Evolutionary conservation across 106 monocot species (phyloP).

Genomic region (Phalaenopsis aphrodite): DNA sequence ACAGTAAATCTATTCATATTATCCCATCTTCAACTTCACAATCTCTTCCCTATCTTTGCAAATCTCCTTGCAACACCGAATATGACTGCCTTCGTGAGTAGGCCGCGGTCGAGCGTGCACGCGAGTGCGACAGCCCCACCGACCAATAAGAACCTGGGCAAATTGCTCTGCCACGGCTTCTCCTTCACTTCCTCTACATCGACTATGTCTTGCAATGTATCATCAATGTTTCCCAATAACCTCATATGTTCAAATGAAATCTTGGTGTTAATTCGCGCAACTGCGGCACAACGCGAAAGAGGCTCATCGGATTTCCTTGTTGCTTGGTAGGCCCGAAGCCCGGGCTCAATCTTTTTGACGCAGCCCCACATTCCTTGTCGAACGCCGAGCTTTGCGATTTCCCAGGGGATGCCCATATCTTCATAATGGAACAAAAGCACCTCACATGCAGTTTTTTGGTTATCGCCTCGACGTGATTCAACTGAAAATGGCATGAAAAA

Average conservation of each 20-base stretch:
- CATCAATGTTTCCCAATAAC: slow-evolving; percentile 20
- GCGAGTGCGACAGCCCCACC: slow-evolving; percentile 75
- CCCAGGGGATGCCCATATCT: slow-evolving; percentile 93
- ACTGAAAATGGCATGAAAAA: slow-evolving; percentile 21
- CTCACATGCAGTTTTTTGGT: slow-evolving; percentile 63
- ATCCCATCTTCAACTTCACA: slow-evolving; percentile 9
- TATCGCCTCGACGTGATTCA: slow-evolving; percentile 52
- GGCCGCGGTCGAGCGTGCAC: slow-evolving; percentile 62
- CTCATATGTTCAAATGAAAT: slow-evolving; percentile 23
- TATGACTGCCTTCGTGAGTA: slow-evolving; percentile 83
- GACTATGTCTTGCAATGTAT: slow-evolving; percentile 18
- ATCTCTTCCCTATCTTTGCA: slow-evolving; percentile 38
- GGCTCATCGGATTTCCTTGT: slow-evolving; percentile 25
- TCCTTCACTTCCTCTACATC: slow-evolving; percentile 21
- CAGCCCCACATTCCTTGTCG: slow-evolving; percentile 95
- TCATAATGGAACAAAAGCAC: slow-evolving; percentile 91
- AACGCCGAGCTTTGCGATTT: slow-evolving; percentile 80
- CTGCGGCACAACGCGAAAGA: slow-evolving; percentile 21
- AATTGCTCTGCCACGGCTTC: slow-evolving; percentile 22
- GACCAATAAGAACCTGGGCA: slow-evolving; percentile 52
- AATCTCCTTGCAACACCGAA: slow-evolving; percentile 86
- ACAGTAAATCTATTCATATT: background rate
- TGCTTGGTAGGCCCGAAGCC: slow-evolving; percentile 64
- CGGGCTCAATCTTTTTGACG: slow-evolving; percentile 80
- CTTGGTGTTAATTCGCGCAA: slow-evolving; percentile 47